These are phyloP conservation scores for Panaeolus papilionaceus DNA, from an alignment of 768 basidiomycete genomes.

Conservation along the genomic window DNA sequence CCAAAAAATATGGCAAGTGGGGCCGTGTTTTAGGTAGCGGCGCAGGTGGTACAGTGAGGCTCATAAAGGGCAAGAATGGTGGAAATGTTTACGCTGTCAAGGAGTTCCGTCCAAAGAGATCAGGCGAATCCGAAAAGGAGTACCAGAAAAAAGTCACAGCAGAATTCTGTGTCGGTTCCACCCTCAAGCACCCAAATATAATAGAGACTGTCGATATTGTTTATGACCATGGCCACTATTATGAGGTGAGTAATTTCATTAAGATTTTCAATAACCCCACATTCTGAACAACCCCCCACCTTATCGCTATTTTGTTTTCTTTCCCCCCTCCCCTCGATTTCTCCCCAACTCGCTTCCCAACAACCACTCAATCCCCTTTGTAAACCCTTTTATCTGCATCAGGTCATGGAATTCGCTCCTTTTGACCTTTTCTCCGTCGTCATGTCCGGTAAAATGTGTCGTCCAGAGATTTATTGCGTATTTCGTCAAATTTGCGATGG, in stretches of 20 bases:
- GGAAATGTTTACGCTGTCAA: conserved; percentile 94
- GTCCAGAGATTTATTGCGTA: conserved; percentile 98
- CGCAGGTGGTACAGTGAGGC: conserved; percentile 96
- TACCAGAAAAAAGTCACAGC: conserved; percentile 99
- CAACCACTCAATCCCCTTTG: conserved; percentile 16
- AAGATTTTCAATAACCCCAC: not conserved
- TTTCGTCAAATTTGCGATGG: conserved; percentile 99
- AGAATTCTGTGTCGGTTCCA: conserved; percentile 97
- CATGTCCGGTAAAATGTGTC: conserved; percentile 99
- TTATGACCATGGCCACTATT: conserved; percentile 96
- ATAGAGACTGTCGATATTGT: conserved; percentile 99
- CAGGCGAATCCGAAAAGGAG: conserved; percentile 92
- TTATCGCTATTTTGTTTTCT: conserved; percentile 1
- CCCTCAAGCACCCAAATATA: conserved; percentile 93
- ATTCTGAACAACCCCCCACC: conserved; percentile 8
- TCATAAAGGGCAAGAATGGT: conserved; percentile 93
- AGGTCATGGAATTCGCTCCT: conserved; percentile 99
- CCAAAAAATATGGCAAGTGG: conserved; percentile 99
- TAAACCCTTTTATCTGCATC: conserved; percentile 18
- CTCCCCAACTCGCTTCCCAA: not conserved
- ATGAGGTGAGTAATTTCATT: conserved; percentile 73
- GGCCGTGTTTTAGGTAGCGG: conserved; percentile 94
- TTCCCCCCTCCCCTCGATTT: not conserved
- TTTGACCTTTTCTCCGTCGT: conserved; percentile 98
- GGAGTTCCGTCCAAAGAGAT: conserved; percentile 91